These are phyloP conservation scores for Xerocomus brunneocitrinus DNA, from an alignment of 768 basidiomycete species.

Conservation along the genomic window DNA sequence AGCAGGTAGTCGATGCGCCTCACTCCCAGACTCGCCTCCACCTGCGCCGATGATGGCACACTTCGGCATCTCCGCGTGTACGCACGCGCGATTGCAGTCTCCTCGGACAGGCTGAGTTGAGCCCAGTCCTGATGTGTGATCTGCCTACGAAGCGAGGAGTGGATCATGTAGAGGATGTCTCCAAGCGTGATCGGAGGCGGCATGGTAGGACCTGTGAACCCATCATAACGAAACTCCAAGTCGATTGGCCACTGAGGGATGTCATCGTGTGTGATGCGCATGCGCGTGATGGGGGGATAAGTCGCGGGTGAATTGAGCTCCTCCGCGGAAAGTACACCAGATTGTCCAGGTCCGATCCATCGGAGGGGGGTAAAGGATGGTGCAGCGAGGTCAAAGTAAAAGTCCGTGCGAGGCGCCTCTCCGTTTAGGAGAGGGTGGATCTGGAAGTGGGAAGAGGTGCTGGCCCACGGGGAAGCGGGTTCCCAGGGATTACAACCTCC, in stretches of 20 bases:
- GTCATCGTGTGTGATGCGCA: slow-evolving; percentile 54
- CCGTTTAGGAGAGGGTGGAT: slow-evolving; percentile 42
- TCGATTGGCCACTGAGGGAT: slow-evolving; percentile 62
- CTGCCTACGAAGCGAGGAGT: slow-evolving; percentile 42
- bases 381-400: slow-evolving; percentile 55
- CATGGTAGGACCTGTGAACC: slow-evolving; percentile 16
- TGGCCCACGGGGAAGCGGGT: slow-evolving; percentile 22
- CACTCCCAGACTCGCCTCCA: slow-evolving; percentile 36
- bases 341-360: slow-evolving; percentile 36
- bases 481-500: slow-evolving; percentile 18
- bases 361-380: slow-evolving; percentile 43
- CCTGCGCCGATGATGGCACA: slow-evolving; percentile 26
- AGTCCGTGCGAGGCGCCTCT: slow-evolving; percentile 39
- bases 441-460: slow-evolving; percentile 22
- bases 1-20: slow-evolving; percentile 37
- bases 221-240: slow-evolving; percentile 37
- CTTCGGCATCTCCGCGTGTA: slow-evolving; percentile 35
- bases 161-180: slow-evolving; percentile 54
- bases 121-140: slow-evolving; percentile 37
- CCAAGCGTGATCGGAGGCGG: slow-evolving; percentile 48
- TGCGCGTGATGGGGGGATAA: slow-evolving; percentile 46
- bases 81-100: slow-evolving; percentile 32
- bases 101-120: slow-evolving; percentile 21
- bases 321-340: slow-evolving; percentile 35
- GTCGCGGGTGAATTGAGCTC: slow-evolving; percentile 53